phyloP scores from a whole-genome alignment of 805 yeast genomes.

The Myxozyma lipomycoides region DNA sequence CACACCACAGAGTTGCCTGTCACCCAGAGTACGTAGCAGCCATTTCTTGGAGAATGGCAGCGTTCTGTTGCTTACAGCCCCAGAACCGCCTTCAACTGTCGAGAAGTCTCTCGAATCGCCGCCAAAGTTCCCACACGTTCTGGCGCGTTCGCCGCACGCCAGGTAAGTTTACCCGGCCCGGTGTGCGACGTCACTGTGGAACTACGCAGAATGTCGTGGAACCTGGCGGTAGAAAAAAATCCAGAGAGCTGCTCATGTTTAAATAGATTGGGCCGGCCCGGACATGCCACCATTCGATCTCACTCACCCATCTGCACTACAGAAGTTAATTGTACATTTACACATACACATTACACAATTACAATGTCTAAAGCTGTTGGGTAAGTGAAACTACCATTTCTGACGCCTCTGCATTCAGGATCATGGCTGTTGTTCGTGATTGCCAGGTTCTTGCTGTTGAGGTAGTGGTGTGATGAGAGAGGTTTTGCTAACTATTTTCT shows the following conservation, averaged over 20 bases:
- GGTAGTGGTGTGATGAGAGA: not conserved
- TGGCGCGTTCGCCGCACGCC: not conserved
- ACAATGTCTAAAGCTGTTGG: slow-evolving; percentile 52
- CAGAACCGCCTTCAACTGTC: too few species aligned
- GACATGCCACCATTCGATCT: not conserved
- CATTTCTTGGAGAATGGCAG: too few species aligned
- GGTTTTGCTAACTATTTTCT: slow-evolving; percentile 6
- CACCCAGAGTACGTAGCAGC: too few species aligned
- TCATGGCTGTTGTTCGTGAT: not conserved
- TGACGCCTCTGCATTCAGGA: slow-evolving; percentile 7
- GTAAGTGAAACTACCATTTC: slow-evolving; percentile 11
- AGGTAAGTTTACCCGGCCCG: not conserved
- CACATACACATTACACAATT: slow-evolving; percentile 10
- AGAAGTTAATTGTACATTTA: not conserved
- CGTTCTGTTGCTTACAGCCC: too few species aligned
- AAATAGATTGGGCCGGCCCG: not conserved
- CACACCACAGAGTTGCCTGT: too few species aligned
- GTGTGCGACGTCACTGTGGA: slow-evolving; percentile 10
- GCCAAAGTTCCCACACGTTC: not conserved
- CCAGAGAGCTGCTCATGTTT: too few species aligned
- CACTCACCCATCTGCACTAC: slow-evolving; percentile 2
- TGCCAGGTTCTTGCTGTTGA: not conserved
- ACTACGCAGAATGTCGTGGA: slow-evolving; percentile 22
- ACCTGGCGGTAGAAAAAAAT: slow-evolving; percentile 2
- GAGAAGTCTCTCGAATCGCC: too few species aligned